Base-by-base conservation (phyloP, 345 rosid species). In the Hypericum perforatum region DNA sequence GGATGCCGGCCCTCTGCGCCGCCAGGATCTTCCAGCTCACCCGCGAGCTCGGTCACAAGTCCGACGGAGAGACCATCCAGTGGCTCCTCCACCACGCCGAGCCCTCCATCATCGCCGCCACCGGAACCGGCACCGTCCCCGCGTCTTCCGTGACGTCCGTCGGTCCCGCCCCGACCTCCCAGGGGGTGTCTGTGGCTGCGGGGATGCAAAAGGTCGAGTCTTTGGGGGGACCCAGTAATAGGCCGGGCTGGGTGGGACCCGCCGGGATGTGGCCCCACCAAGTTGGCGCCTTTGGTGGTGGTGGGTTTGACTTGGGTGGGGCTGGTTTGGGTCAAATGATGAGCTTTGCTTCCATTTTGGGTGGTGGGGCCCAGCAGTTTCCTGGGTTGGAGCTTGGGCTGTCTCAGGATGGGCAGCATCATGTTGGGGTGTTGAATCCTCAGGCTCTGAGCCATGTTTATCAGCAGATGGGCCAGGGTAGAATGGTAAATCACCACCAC, bases 1-100 rank as follows among this genome's bases (percentile, higher is more conserved):
- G 97, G 90, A 90, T 90, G 97, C 97, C 97, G 16, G 97, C 97
- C 14, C 74, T 90, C n/a, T 90, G 97, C 63, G 97, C 97, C 0
- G 95, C 97, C 37, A 78, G 97, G 81, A 90, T 90, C 65, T 90
- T 90, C 49, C 97, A 90, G 53, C 76, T 90, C 71, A 90, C 97
- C 43, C 80, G 97, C 52, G 97, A 90, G 76, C 76, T 90, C 78
- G 97, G 94, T 65, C 94, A 90, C 57, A 90, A 90, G 79, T 90
- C 97, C 5, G 97, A 90, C 60, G 97, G 97, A 7, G 95, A 90
- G 63, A 90, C 97, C 16, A 90, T 90, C 44, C 97, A 86, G 77
- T 90, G 97, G 97, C 67, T 90, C 13, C 72, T 90, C 37, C 97
- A 90, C 43, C 97, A 90, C 59, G 94, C 97, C 7, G 97, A 90